Base-by-base conservation (phyloP, 345 rosid genomes). In the Pugionium cornutum region DNA sequence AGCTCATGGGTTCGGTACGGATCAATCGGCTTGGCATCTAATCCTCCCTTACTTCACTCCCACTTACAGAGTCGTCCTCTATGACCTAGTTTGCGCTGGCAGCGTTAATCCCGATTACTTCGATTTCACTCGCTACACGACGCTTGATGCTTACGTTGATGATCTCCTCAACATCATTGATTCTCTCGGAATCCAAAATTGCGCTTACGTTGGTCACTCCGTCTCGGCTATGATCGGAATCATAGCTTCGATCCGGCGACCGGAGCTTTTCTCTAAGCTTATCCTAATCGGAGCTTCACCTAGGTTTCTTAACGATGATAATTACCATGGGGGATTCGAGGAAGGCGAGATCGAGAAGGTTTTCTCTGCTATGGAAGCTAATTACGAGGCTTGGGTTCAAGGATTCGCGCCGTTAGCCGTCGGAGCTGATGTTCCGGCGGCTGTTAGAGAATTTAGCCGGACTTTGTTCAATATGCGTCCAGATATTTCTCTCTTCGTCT, bases 391-490 rank as follows among this genome's bases (percentile, higher is more conserved):
- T 0, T 91, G 96, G 96, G 96, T 83, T 26, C 78, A 64, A 1
- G 94, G 97, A 2, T 83, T 68, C 27, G 97, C 94, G 1, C 94
- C 96, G 1, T 46, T 88, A 0, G 83, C 96, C 0, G 91, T 88
- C 2, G 96, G 94, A 3, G 86, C 94, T 0, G 97, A 91, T 59
- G 96, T 91, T 35, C 96, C 96, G 0, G 72, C 69, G 3, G 97
- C 96, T 41, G 91, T 91, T 25, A 80, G 88, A 36, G 96, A 91
- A 67, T 88, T 88, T 50, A 88, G 94, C 73, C 77, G 89, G 73
- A 91, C 97, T 18, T 67, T 91, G 35, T 91, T 91, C 76, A 91
- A 91, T 47, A 91, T 91, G 97, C 81, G 97, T 39, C 96, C 96
- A 0, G 96, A 91, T 75, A 91, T 91, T 8, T 68, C 97, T 1